phyloP scores from a whole-genome alignment of 1,284 basidiomycete species.

The Earliella scabrosa region DNA sequence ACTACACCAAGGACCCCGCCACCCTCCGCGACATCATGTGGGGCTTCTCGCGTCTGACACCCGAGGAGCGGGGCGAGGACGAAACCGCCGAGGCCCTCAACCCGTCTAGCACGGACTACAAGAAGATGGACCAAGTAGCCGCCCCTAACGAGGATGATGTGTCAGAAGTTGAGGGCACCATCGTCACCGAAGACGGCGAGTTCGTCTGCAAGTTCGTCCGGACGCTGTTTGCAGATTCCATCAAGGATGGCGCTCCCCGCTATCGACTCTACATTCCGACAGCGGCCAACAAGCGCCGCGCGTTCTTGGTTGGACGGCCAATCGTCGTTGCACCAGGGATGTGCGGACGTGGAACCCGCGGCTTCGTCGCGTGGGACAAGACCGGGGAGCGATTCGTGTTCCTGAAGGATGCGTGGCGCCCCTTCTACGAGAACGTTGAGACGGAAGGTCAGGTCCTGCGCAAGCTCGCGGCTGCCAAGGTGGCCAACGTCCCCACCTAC shows the following conservation, averaged over 20 bases:
- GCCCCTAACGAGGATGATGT: not conserved
- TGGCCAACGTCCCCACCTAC: not conserved
- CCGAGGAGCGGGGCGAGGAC: not conserved
- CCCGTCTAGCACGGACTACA: not conserved
- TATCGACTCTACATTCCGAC: slow-evolving; percentile 1
- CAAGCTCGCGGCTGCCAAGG: not conserved
- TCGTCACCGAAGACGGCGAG: not conserved
- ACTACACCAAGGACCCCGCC: not conserved
- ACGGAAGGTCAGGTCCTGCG: not conserved
- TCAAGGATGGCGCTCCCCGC: not conserved
- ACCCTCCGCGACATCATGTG: not conserved
- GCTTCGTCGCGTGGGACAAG: not conserved
- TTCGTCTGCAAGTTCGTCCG: slow-evolving; percentile 8
- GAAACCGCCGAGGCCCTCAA: not conserved
- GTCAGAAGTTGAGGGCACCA: not conserved
- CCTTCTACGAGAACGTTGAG: not conserved
- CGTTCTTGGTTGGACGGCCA: not conserved
- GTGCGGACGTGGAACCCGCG: slow-evolving; percentile 4
- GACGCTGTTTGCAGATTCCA: not conserved
- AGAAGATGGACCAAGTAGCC: not conserved
- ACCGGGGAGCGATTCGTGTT: not conserved
- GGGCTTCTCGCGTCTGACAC: not conserved
- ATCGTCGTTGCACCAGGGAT: not conserved
- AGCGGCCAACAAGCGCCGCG: not conserved
- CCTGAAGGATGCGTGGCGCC: slow-evolving; percentile 11